A percentile compares a stretch with the other conserved stretches of the same genome.
Evolutionary conservation across 805 yeast species (phyloP).

Genomic region (Schizosaccharomyces lindneri): DNA sequence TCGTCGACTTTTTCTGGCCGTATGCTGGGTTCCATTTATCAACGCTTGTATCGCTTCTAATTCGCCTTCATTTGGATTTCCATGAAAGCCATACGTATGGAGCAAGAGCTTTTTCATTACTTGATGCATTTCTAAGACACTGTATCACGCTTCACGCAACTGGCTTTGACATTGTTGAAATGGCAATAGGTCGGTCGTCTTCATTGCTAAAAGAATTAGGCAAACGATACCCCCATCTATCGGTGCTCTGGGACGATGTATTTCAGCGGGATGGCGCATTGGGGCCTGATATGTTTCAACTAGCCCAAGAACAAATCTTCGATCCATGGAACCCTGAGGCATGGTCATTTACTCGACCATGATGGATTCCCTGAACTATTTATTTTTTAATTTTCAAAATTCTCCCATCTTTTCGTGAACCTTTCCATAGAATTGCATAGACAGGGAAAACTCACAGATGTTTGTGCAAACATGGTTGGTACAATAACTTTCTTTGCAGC

Average conservation of each 20-base stretch:
- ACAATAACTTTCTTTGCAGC: no score
- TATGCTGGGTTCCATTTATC: background rate
- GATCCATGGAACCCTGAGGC: background rate
- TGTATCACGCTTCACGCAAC: background rate
- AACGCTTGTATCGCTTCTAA: background rate
- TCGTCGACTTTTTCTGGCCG: background rate
- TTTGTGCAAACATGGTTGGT: no score
- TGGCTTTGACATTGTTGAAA: background rate
- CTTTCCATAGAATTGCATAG: no score
- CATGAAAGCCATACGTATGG: background rate
- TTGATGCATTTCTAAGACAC: background rate
- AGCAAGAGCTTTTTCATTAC: background rate
- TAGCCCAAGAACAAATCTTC: background rate
- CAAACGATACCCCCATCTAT: background rate
- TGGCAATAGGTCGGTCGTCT: background rate
- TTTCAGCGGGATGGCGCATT: background rate
- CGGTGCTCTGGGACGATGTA: background rate
- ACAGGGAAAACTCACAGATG: no score
- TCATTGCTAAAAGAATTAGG: background rate
- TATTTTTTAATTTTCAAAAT: no score
- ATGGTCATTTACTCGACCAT: background rate
- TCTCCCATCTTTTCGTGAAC: no score
- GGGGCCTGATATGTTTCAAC: background rate
- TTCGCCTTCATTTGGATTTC: background rate
- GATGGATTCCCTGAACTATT: background rate